A percentile compares a stretch with the other conserved stretches of the same genome.
These are phyloP conservation scores for Platanus orientalis DNA, from an alignment of 164 flowering plant genomes.

Conservation along the genomic window DNA sequence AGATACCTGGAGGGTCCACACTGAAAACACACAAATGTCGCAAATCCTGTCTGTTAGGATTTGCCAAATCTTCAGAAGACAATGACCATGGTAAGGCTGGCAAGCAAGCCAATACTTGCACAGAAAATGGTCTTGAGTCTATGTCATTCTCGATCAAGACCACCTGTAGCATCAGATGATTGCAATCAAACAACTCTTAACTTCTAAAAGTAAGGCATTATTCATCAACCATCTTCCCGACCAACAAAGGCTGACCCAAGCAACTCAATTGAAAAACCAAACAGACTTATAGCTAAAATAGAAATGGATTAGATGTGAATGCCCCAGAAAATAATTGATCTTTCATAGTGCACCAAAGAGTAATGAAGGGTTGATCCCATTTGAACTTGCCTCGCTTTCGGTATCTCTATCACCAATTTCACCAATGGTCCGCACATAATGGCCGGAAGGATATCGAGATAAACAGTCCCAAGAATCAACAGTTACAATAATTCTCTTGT, in stretches of 20 bases:
- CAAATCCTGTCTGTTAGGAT: conserved; percentile 77
- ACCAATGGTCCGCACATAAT: conserved; percentile 92
- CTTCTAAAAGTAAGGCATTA: background rate
- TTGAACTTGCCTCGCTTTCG: conserved; percentile 80
- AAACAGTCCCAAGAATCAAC: conserved; percentile 96
- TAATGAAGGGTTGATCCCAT: background rate
- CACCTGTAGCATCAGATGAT: conserved; percentile 44
- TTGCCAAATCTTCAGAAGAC: conserved; percentile 64
- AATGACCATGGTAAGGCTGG: conserved; percentile 99
- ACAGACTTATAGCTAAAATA: background rate
- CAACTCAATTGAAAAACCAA: conserved; percentile 1
- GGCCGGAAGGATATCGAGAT: conserved; percentile 96
- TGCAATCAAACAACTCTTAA: conserved; percentile 4
- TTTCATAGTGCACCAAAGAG: background rate
- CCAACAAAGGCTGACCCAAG: background rate
- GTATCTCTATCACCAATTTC: conserved; percentile 95
- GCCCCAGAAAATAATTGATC: background rate
- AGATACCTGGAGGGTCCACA: conserved; percentile 95
- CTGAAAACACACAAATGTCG: conserved; percentile 80
- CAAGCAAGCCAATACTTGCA: conserved; percentile 93
- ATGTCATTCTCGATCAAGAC: conserved; percentile 96
- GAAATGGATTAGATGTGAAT: background rate
- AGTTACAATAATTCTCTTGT: conserved; percentile 91
- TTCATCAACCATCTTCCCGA: conserved; percentile 2
- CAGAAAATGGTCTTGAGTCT: conserved; percentile 76